Base-by-base conservation (phyloP, 139 green algal species). In the Axilococcus clingmanii region DNA sequence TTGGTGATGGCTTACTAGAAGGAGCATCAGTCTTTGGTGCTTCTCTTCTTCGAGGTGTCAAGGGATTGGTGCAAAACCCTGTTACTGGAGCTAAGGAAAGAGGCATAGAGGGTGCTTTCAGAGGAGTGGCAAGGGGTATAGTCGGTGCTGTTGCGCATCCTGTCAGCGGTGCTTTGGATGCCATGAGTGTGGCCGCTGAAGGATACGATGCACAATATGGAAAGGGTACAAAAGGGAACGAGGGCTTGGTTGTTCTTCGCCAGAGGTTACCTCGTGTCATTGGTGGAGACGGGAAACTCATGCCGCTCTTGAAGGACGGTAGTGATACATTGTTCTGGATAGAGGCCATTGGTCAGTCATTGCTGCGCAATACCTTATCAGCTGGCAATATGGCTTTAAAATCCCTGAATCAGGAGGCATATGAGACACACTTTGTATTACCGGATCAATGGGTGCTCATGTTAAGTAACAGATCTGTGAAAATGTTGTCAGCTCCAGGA, bases 391-490 rank as follows among this genome's bases (percentile, higher is more conserved):
- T 33, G 15, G 9, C 12, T 11, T 5, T 20, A 15, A 32, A 2
- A 46, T 58, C 23, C 2, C 12, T 42, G 2, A 36, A 19, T 32
- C 11, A 17, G 34, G 72, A 71, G 27, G 47, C 59, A 0, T 95
- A 95, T 31, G 86, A 94, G 57, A 63, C 79, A 38, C 86, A 95
- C 62, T 77, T 81, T 52, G 38, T 84, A 47, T 71, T 95, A 52
- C 81, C 82, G 4, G 57, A 72, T 1, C 54, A 74, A 20, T 57
- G 58, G 5, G 79, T 87, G 29, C 45, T 79, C 22, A 48, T 95
- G 33, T 62, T 93, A 46, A 94, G 81, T 27, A 81, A 78, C 52
- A 46, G 40, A 25, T 53, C 78, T 14, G 43, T 83, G 23, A 52
- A 88, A 58, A 64, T 86, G 49, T 43, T 94, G 41, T 11, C 62